A percentile compares a stretch with the other conserved stretches of the same genome.
These are phyloP conservation scores for Chenopodium album DNA, from an alignment of 148 eudicot species.

Conservation along the genomic window DNA sequence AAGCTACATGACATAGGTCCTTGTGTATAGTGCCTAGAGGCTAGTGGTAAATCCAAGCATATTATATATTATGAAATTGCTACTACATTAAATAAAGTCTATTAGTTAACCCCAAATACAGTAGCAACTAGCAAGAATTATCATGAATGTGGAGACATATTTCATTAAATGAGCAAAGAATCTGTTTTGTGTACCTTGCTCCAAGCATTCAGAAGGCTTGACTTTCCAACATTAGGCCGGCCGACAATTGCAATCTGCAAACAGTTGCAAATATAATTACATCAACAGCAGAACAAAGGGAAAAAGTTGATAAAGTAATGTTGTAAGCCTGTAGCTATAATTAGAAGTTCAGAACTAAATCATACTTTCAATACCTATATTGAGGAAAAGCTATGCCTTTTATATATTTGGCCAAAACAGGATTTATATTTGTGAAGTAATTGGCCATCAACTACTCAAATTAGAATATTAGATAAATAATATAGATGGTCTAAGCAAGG, in stretches of 20 bases:
- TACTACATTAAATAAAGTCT: background rate
- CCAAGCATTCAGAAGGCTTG: slow-evolving; percentile 98
- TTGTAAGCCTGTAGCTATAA: background rate
- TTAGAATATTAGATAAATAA: background rate
- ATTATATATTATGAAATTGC: background rate
- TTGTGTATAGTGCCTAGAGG: background rate
- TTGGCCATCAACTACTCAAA: background rate
- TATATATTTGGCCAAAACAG: background rate
- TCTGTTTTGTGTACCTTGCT: slow-evolving; percentile 66
- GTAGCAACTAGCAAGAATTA: slow-evolving; percentile 2
- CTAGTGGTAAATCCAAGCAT: background rate
- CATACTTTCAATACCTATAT: background rate
- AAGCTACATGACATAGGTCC: background rate
- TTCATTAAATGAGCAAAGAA: slow-evolving; percentile 9
- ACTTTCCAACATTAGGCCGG: slow-evolving; percentile 97
- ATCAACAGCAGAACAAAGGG: slow-evolving; percentile 2
- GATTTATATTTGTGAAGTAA: background rate
- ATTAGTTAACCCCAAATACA: background rate
- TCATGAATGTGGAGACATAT: background rate
- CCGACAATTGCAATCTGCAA: slow-evolving; percentile 96
- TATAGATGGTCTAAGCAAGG: background rate
- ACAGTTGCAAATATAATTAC: slow-evolving; percentile 5
- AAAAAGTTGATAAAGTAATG: background rate
- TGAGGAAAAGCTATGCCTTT: background rate
- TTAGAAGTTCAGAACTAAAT: background rate